phyloP scores from a whole-genome alignment of 2,329 filamentous ascomycete genomes.

The Paracamarosporium sp. region DNA sequence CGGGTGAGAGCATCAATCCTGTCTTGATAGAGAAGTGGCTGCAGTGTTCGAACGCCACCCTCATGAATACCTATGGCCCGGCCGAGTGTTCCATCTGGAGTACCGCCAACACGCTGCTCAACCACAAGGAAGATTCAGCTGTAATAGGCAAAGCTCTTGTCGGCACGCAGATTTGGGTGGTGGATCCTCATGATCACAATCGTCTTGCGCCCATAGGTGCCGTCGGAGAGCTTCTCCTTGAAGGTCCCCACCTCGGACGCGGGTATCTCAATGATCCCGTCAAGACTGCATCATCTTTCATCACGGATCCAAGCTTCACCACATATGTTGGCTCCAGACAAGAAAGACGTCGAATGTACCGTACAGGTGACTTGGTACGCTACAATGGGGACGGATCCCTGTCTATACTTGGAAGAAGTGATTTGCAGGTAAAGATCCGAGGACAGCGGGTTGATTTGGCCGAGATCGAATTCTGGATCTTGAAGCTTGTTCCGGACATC shows the following conservation, averaged over 20 bases:
- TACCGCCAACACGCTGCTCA: no score
- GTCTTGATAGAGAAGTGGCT: no score
- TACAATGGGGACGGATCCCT: slow-evolving; percentile 23
- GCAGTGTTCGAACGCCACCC: no score
- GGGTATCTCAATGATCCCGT: slow-evolving; percentile 25
- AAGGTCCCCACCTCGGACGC: slow-evolving; percentile 55
- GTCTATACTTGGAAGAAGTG: slow-evolving; percentile 22
- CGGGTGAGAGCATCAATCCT: no score
- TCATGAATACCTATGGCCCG: no score
- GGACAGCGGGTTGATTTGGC: slow-evolving; percentile 27
- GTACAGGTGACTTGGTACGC: slow-evolving; percentile 27
- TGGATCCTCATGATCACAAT: background rate
- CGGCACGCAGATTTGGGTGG: background rate
- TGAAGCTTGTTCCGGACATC: background rate
- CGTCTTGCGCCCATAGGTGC: background rate
- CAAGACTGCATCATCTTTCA: slow-evolving; percentile 7
- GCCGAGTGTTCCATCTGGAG: no score
- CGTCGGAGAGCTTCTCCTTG: slow-evolving; percentile 62
- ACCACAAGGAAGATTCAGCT: no score
- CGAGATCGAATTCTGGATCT: slow-evolving; percentile 23
- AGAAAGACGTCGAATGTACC: slow-evolving; percentile 15
- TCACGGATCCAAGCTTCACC: background rate
- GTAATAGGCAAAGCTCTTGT: no score
- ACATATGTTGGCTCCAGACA: background rate
- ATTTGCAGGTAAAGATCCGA: slow-evolving; percentile 28